Percentiles rank a stretch among this genome's conserved stretches.
These are phyloP conservation scores for Claviceps cyperi DNA, from an alignment of 2,329 filamentous ascomycete genomes.

Conservation along the genomic window DNA sequence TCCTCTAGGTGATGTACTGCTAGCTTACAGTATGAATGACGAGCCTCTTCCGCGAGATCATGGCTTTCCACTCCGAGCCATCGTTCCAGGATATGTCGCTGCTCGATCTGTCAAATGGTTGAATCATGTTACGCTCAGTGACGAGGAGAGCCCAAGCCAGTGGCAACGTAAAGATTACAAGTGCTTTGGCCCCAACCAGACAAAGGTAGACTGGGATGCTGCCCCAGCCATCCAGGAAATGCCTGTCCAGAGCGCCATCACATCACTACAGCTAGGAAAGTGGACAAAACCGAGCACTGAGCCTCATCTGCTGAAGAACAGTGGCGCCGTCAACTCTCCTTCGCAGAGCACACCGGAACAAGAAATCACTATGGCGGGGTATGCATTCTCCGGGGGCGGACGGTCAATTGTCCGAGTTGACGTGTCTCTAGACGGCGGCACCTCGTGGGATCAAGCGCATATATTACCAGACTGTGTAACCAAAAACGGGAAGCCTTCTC, in stretches of 20 bases:
- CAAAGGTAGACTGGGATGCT: constrained; percentile 44
- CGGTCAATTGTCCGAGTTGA: constrained; percentile 53
- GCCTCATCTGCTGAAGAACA: background rate
- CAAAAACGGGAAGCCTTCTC: constrained; percentile 13
- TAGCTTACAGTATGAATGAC: constrained; percentile 56
- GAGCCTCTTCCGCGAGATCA: constrained; percentile 47
- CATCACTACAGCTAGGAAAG: constrained; percentile 29
- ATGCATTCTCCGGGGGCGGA: constrained; percentile 55
- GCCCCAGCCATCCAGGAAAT: constrained; percentile 54
- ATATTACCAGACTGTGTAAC: constrained; percentile 35
- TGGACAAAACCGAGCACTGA: constrained; percentile 11
- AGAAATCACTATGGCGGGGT: constrained; percentile 37
- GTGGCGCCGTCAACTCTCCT: background rate
- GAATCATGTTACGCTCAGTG: constrained; percentile 45
- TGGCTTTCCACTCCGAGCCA: constrained; percentile 46
- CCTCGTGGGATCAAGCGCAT: constrained; percentile 48
- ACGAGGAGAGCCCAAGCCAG: constrained; percentile 50
- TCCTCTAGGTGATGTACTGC: constrained; percentile 46
- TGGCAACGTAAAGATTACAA: constrained; percentile 58
- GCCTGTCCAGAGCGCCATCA: constrained; percentile 54
- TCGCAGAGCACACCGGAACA: constrained; percentile 7
- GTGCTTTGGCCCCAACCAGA: constrained; percentile 50
- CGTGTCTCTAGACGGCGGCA: constrained; percentile 47
- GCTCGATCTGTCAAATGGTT: constrained; percentile 59
- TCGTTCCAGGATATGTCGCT: constrained; percentile 52